Percentiles rank a stretch among this genome's conserved stretches.
Conservation (phyloP, 2,329 filamentous ascomycete genomes). For the Pseudopithomyces maydicus region DNA sequence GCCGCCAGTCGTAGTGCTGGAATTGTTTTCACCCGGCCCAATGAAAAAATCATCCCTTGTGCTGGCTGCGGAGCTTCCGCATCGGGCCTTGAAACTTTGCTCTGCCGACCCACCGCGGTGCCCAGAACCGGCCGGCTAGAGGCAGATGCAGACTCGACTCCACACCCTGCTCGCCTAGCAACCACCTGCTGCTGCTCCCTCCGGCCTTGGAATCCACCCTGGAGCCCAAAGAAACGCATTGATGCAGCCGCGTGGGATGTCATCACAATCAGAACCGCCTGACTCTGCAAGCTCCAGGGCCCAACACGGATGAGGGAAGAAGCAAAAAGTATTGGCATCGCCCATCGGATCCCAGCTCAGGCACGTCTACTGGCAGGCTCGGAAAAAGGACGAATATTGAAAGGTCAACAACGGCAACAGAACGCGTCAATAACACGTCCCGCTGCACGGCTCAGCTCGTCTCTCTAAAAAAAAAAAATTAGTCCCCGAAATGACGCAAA, state of each 20-base stretch:
- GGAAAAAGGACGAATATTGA: neutral
- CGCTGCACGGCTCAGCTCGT: constrained; percentile 1
- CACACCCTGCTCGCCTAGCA: neutral
- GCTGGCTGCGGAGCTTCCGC: constrained; percentile 15
- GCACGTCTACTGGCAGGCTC: neutral
- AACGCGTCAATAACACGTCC: neutral
- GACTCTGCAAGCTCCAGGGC: too few species aligned
- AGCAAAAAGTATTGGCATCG: neutral
- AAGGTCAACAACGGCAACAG: neutral
- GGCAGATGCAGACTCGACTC: too few species aligned
- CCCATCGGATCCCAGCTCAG: neutral
- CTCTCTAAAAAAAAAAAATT: neutral
- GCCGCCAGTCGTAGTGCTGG: constrained; percentile 21
- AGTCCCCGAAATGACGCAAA: constrained; percentile 11
- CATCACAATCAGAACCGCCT: neutral
- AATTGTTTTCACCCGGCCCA: constrained; percentile 29
- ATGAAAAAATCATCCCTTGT: constrained; percentile 24
- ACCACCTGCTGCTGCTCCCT: neutral
- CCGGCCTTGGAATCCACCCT: neutral
- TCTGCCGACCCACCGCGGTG: neutral
- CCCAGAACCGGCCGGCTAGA: neutral
- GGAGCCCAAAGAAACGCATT: neutral
- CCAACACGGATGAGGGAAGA: neutral
- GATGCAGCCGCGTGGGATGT: neutral
- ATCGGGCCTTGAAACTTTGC: neutral